Percentiles rank a stretch among this genome's conserved stretches.
Evolutionary conservation across 2,329 filamentous ascomycete species (phyloP).

Genomic region (Penicillium paneum): DNA sequence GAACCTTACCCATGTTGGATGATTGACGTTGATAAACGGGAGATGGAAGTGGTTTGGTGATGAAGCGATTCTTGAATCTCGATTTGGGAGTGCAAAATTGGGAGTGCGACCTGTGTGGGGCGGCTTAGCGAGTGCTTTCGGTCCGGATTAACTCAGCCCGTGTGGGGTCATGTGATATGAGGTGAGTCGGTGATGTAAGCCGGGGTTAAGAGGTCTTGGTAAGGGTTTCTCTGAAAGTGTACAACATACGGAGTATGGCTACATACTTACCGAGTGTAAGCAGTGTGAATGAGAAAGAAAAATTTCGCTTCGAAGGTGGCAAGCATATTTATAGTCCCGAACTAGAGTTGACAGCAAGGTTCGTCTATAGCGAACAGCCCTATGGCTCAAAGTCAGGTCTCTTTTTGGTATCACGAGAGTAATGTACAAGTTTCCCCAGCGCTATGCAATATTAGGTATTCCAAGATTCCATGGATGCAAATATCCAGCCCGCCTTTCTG

Average conservation of each 20-base stretch:
- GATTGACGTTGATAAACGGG: constrained; percentile 26
- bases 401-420: constrained; percentile 1
- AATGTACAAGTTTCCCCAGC: constrained; percentile 2
- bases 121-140: constrained; percentile 26
- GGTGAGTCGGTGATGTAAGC: constrained; percentile 2
- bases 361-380: neutral
- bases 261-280: neutral
- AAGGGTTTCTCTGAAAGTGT: neutral
- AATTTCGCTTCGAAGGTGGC: neutral
- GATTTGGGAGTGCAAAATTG: constrained; percentile 27
- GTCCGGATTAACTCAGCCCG: constrained; percentile 16
- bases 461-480: neutral
- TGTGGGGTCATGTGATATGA: constrained; percentile 6
- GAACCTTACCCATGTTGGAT: constrained; percentile 77
- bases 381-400: neutral
- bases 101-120: constrained; percentile 28
- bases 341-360: neutral
- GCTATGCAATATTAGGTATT: constrained; percentile 4
- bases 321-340: neutral
- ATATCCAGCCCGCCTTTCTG: neutral
- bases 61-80: constrained; percentile 22
- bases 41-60: constrained; percentile 25
- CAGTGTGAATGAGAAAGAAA: neutral
- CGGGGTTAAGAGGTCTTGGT: constrained; percentile 5
- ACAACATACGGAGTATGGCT: neutral